Conservation (phyloP, 1,284 basidiomycete genomes). For the Rhodotorula mucilaginosa region DNA sequence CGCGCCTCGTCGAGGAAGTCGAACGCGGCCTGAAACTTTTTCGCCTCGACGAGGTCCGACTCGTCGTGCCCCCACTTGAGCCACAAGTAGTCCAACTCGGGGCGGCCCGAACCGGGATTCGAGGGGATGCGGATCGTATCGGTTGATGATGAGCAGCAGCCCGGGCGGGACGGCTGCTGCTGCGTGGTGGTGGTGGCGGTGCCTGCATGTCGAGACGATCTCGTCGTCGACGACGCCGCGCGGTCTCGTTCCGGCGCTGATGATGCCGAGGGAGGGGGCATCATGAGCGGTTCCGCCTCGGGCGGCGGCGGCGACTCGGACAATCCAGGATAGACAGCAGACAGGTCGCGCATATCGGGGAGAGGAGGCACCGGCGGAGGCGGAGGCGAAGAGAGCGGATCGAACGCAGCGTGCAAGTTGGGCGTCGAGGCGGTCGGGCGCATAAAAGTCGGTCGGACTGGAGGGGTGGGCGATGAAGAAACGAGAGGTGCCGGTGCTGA, state of each 20-base stretch:
- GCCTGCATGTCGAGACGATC: not conserved
- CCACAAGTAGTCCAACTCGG: slow-evolving; percentile 84
- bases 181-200: too few species aligned
- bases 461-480: not conserved
- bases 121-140: slow-evolving; percentile 43
- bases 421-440: slow-evolving; percentile 64
- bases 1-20: slow-evolving; percentile 74
- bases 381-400: slow-evolving; percentile 45
- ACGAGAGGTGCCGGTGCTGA: not conserved
- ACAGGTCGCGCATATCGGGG: not conserved
- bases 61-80: slow-evolving; percentile 93
- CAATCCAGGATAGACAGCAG: slow-evolving; percentile 3
- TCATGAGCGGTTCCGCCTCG: not conserved
- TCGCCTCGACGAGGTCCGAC: slow-evolving; percentile 62
- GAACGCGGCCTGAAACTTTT: slow-evolving; percentile 50
- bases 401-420: slow-evolving; percentile 54
- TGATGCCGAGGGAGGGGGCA: not conserved
- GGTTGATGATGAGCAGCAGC: not conserved
- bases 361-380: slow-evolving; percentile 20
- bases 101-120: slow-evolving; percentile 64
- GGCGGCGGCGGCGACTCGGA: not conserved
- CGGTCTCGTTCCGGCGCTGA: not conserved
- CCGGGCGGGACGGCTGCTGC: too few species aligned
- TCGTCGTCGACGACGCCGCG: not conserved
- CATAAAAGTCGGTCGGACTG: slow-evolving; percentile 37